phyloP scores from a whole-genome alignment of 768 basidiomycete species.

The Trametes meyenii region DNA sequence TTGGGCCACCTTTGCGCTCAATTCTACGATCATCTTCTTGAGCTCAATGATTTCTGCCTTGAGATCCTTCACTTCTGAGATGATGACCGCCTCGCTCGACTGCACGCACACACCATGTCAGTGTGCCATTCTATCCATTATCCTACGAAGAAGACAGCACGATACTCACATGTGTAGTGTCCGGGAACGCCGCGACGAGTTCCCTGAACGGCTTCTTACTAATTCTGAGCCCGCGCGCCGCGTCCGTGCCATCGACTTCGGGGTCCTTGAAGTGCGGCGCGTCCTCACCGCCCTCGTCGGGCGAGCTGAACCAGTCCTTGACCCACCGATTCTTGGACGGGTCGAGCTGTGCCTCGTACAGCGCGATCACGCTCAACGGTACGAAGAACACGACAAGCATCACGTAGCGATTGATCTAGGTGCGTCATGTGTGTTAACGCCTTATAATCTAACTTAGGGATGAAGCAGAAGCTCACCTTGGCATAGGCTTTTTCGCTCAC shows the following conservation, averaged over 20 bases:
- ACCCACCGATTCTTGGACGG: slow-evolving; percentile 60
- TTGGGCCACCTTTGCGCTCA: slow-evolving; percentile 14
- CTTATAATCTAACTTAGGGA: not conserved
- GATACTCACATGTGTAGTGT: slow-evolving; percentile 62
- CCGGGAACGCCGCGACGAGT: slow-evolving; percentile 71
- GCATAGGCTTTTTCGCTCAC: slow-evolving; percentile 60
- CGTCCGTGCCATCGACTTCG: slow-evolving; percentile 55
- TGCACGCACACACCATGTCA: slow-evolving; percentile 30
- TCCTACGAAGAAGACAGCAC: not conserved
- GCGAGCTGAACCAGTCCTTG: slow-evolving; percentile 63
- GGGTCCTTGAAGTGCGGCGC: slow-evolving; percentile 61
- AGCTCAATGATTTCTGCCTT: slow-evolving; percentile 46
- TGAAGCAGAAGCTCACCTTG: slow-evolving; percentile 39
- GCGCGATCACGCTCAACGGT: slow-evolving; percentile 71
- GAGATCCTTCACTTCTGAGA: slow-evolving; percentile 64
- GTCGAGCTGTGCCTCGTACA: slow-evolving; percentile 68
- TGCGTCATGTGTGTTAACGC: not conserved
- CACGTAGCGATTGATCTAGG: slow-evolving; percentile 71
- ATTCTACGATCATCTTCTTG: slow-evolving; percentile 38
- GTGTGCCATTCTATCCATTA: not conserved
- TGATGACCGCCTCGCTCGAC: slow-evolving; percentile 71
- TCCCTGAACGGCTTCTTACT: slow-evolving; percentile 72
- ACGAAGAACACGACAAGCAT: slow-evolving; percentile 85
- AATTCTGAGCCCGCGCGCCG: slow-evolving; percentile 60
- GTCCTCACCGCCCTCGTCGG: slow-evolving; percentile 62